Evolutionary conservation across 352 stramenopile genomes (phyloP), one percentile per base, ranked within the genome.

Genomic region (Globisporangium iwayamae): DNA sequence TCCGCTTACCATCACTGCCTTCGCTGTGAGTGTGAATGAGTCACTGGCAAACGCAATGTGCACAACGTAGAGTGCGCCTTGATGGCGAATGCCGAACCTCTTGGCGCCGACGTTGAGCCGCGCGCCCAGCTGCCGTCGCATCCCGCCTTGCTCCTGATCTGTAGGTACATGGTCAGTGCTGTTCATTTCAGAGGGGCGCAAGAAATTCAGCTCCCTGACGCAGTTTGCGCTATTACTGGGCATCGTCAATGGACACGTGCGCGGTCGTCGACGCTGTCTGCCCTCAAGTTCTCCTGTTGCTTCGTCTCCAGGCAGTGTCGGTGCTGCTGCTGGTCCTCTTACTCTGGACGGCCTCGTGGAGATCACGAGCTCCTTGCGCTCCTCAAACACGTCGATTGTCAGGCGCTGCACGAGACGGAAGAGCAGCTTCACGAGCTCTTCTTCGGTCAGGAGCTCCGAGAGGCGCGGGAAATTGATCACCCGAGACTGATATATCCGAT

Each of bases 381-480:
- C 62, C 25, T 78, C 62, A 2, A 70, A 16, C 0, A 85, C 38
- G 30, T 87, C 71, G 11, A 93, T 76, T 16, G 73, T 72, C 0
- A 87, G 50, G 10, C 78, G 65, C 54, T 91, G 77, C 2, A 90
- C 70, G 2, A 91, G 70, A 16, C 77, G 76, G 34, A 90, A 60
- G 6, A 93, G 63, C 16, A 93, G 55, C 6, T 71, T 77, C 50
- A 90, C 72, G 0, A 91, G 65, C 50, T 90, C 81, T 25, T 87
- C 66, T 34, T 90, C 84, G 1, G 77, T 81, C 34, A 93, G 59
- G 6, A 90, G 58, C 22, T 62, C 54, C 13, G 84, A 91, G 4
- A 93, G 66, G 0, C 82, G 78, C n/a, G 84, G 84, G n/a, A 90
- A 74, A 54, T 90, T 93, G 10, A 81, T 78, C 1, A 71, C 46